phyloP scores from a whole-genome alignment of 176 grass and related monocot genomes.

The Bolboschoenus planiculmis region DNA sequence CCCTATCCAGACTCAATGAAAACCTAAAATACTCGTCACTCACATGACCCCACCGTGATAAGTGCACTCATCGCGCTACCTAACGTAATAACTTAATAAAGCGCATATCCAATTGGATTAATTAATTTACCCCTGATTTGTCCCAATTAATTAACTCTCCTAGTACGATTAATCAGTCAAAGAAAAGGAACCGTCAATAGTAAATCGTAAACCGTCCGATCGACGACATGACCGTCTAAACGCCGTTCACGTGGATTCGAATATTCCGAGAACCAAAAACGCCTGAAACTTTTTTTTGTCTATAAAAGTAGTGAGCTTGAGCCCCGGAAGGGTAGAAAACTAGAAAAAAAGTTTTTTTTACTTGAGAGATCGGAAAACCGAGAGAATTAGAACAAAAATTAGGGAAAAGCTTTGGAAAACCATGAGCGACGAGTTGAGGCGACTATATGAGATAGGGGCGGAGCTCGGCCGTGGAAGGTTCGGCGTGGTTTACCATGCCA shows the following conservation, averaged over 20 bases:
- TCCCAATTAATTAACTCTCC: neutral
- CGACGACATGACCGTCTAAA: neutral
- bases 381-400: neutral
- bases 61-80: neutral
- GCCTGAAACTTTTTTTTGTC: neutral
- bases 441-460: constrained; percentile 60
- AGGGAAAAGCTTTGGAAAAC: neutral
- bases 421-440: constrained; percentile 56
- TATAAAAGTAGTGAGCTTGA: neutral
- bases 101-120: neutral
- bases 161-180: neutral
- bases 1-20: neutral
- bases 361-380: neutral
- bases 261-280: neutral
- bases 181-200: neutral
- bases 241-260: constrained; percentile 12
- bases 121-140: neutral
- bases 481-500: constrained; percentile 64
- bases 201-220: neutral
- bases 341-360: neutral
- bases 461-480: constrained; percentile 80
- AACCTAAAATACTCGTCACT: neutral
- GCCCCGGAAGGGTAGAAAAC: neutral
- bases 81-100: neutral
- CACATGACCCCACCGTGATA: neutral